phyloP scores from a whole-genome alignment of 495 filamentous ascomycete genomes.

The Penicillium psychrofluorescens region DNA sequence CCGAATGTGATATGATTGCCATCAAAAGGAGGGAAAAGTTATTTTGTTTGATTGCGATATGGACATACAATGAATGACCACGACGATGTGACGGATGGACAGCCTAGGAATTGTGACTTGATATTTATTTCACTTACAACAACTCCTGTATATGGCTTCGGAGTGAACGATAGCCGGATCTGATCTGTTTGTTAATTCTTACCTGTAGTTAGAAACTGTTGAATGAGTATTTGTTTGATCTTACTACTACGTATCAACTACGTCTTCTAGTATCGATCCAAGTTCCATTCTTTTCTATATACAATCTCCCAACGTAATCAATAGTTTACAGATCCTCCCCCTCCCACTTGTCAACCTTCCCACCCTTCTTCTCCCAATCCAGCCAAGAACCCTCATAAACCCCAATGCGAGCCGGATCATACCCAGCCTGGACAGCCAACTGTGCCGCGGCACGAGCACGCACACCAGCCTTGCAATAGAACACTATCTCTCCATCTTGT shows the following conservation, averaged over 20 bases:
- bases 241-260: too few relatives aligned
- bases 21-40: slow-evolving; percentile 18
- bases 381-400: slow-evolving; percentile 88
- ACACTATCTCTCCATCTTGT: slow-evolving; percentile 47
- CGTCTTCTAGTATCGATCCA: too few relatives aligned
- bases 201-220: too few relatives aligned
- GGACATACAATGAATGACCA: slow-evolving; percentile 21
- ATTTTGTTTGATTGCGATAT: slow-evolving; percentile 16
- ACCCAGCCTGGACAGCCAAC: slow-evolving; percentile 71
- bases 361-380: slow-evolving; percentile 73
- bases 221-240: too few relatives aligned
- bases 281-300: too few relatives aligned
- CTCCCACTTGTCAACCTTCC: slow-evolving; percentile 48
- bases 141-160: too few relatives aligned
- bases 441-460: slow-evolving; percentile 72
- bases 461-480: slow-evolving; percentile 91
- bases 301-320: background rate
- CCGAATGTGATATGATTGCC: slow-evolving; percentile 9
- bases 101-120: background rate
- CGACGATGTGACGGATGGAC: background rate
- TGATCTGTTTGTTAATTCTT: too few relatives aligned
- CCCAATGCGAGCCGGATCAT: slow-evolving; percentile 57
- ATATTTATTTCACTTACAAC: background rate
- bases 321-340: slow-evolving; percentile 16
- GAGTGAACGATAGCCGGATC: too few relatives aligned